Conservation (phyloP, 352 stramenopile genomes). For the Globisporangium paroecandrum region DNA sequence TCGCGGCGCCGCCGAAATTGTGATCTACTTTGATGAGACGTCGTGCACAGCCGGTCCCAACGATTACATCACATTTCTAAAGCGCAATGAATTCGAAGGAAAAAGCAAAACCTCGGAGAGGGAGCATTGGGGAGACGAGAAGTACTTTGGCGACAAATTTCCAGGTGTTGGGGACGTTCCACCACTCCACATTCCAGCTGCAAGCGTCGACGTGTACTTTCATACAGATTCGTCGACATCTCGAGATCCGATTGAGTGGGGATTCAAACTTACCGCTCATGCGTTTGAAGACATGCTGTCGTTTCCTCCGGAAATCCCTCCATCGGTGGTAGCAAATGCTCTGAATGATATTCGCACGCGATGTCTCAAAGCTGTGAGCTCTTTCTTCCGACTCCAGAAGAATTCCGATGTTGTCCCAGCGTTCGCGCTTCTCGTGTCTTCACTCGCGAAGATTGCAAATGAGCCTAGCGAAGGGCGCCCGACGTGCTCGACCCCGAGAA, state of each 20-base stretch:
- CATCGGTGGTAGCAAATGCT: slow-evolving; percentile 32
- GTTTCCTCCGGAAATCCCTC: slow-evolving; percentile 54
- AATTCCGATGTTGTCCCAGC: slow-evolving; percentile 10
- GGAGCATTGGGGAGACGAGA: slow-evolving; percentile 64
- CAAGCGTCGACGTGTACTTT: slow-evolving; percentile 68
- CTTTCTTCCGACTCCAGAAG: slow-evolving; percentile 27
- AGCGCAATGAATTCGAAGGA: slow-evolving; percentile 28
- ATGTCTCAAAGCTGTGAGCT: slow-evolving; percentile 49
- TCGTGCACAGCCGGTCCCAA: slow-evolving; percentile 64
- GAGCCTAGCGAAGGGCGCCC: slow-evolving; percentile 35
- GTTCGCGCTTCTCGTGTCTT: slow-evolving; percentile 27
- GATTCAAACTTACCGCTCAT: slow-evolving; percentile 76
- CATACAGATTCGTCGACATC: slow-evolving; percentile 47
- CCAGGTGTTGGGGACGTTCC: slow-evolving; percentile 54
- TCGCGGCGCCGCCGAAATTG: slow-evolving; percentile 58
- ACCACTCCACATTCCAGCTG: slow-evolving; percentile 60
- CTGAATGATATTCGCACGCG: slow-evolving; percentile 56
- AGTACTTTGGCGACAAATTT: slow-evolving; percentile 72
- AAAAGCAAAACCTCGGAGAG: slow-evolving; percentile 14
- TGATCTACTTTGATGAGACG: slow-evolving; percentile 78
- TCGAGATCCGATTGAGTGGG: slow-evolving; percentile 53
- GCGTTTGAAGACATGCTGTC: slow-evolving; percentile 51
- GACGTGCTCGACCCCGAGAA: slow-evolving; percentile 45
- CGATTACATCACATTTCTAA: slow-evolving; percentile 83
- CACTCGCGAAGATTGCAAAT: slow-evolving; percentile 45